These are phyloP conservation scores for Neurospora sublineolata DNA, from an alignment of 495 filamentous ascomycete genomes.

Conservation along the genomic window DNA sequence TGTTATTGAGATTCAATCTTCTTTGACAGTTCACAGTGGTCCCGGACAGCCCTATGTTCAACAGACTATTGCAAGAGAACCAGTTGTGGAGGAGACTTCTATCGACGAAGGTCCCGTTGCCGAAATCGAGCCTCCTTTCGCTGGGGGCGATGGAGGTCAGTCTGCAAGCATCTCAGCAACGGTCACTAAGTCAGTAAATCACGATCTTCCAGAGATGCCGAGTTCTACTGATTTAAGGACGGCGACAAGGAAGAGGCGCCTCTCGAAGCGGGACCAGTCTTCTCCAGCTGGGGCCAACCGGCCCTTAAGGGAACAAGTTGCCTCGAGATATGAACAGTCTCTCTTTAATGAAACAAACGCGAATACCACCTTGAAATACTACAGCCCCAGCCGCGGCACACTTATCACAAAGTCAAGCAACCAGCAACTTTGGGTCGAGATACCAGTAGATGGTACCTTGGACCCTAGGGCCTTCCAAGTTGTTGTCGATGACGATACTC, in stretches of 20 bases:
- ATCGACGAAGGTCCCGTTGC: background rate
- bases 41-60: background rate
- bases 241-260: background rate
- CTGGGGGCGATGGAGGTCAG: background rate
- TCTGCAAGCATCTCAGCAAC: background rate
- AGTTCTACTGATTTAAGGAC: background rate
- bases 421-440: slow-evolving; percentile 18
- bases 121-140: background rate
- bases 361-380: background rate
- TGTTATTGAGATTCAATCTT: background rate
- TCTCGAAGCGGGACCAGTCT: background rate
- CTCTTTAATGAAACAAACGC: background rate
- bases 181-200: background rate
- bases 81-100: background rate
- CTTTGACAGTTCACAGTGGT: background rate
- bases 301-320: background rate
- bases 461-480: background rate
- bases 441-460: background rate
- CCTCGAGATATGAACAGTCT: background rate
- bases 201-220: background rate
- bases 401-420: slow-evolving; percentile 12
- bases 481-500: background rate
- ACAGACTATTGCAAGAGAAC: background rate
- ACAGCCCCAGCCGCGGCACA: background rate
- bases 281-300: background rate